Evolutionary conservation across 1,139 yeast species (phyloP).

Genomic region (Kurtzmaniella quercitrusa): DNA sequence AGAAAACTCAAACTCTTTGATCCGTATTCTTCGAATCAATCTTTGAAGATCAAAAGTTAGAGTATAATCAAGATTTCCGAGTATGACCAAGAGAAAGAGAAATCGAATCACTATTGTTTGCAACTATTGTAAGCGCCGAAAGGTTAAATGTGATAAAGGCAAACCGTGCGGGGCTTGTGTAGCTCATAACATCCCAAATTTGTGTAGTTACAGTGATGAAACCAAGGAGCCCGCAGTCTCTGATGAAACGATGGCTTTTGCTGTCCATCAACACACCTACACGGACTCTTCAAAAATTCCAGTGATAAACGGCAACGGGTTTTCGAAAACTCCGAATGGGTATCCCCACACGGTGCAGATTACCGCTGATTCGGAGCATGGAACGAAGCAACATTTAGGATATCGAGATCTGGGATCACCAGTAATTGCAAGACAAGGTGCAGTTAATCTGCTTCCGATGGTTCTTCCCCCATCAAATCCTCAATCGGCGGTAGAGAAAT

Average conservation of each 20-base stretch:
- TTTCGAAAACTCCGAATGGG: neutral
- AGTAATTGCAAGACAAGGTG: too few relatives aligned
- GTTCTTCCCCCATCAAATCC: too few relatives aligned
- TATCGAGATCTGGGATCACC: too few relatives aligned
- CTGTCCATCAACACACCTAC: neutral
- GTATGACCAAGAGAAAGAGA: slow-evolving; percentile 16
- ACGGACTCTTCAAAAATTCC: neutral
- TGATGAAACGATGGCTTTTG: neutral
- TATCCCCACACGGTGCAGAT: too few relatives aligned
- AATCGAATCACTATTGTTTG: slow-evolving; percentile 33
- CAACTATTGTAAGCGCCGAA: slow-evolving; percentile 36
- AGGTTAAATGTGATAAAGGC: slow-evolving; percentile 33
- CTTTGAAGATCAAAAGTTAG: too few relatives aligned
- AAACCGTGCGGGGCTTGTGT: slow-evolving; percentile 31
- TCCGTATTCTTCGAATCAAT: too few relatives aligned
- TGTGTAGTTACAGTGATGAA: slow-evolving; percentile 26
- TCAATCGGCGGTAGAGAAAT: neutral
- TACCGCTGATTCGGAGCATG: too few relatives aligned
- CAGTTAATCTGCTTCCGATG: too few relatives aligned
- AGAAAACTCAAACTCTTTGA: too few relatives aligned
- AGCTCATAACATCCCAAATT: slow-evolving; percentile 18
- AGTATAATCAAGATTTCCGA: neutral
- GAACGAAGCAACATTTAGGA: too few relatives aligned
- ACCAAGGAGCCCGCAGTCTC: neutral
- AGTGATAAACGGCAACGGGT: neutral